Evolutionary conservation across 768 basidiomycete species (phyloP), one percentile per base, ranked within the genome.

Genomic region (Russula emetica): DNA sequence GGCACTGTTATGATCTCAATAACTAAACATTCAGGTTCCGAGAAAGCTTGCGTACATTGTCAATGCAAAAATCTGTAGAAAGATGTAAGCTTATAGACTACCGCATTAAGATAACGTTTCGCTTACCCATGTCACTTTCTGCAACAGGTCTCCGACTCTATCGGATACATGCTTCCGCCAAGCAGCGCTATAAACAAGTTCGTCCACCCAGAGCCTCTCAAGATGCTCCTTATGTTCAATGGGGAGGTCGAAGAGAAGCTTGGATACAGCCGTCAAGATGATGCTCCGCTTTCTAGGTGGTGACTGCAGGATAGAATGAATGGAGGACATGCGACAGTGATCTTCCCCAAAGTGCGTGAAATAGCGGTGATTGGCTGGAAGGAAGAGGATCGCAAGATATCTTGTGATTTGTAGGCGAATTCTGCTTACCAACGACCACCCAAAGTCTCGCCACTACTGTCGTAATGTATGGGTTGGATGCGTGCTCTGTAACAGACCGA

Each of bases 151-250:
- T 42, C 34, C 49, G n/a, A 51, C 38, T 8, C 59, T 64, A 1
- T 56, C 47, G 6, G 55, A 51, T 24, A 64, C 55, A 40, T 44
- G 24, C 49, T 64, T 61, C 24, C 55, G 59, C 63, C 63, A 64
- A 11, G 18, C 10, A 11, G 55, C 44, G 14, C 45, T 30, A 30
- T 52, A 61, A 32, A 44, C 36, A 28, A 64, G 36, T 1, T 51
- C 22, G 1, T 64, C 59, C 5, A 55, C 55, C 54, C 59, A 61
- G 28, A 64, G 30, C 7, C 7, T 18, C 45, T 56, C 63, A 20
- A 64, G 49, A 10, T n/a, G 40, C 11, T 18, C 55, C 24, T 55
- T 34, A 28, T 20, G 49, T 16, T 14, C 30, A 13, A 56, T 38
- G 18, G 63, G 63, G 7, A 61, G 49, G 32, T 47, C 53, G 34